These are phyloP conservation scores for Dactylella cylindrospora DNA, from an alignment of 2,329 filamentous ascomycete species.

Conservation along the genomic window DNA sequence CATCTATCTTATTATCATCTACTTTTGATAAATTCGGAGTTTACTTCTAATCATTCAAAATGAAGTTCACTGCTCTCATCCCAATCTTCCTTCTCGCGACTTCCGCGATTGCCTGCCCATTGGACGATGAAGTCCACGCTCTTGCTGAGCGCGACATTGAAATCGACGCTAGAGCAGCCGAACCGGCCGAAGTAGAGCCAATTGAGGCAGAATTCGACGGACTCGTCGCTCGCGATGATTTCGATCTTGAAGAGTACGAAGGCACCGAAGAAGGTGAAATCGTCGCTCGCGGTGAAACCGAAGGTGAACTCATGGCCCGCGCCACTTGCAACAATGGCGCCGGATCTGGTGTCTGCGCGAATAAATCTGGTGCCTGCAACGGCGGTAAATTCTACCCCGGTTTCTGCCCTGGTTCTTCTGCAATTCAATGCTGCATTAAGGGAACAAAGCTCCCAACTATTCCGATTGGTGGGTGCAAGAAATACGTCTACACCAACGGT, in stretches of 20 bases:
- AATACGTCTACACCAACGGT: slow-evolving; percentile 52
- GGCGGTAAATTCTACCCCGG: slow-evolving; percentile 31
- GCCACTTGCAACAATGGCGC: slow-evolving; percentile 32
- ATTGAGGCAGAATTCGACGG: slow-evolving; percentile 25
- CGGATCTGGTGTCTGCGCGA: slow-evolving; percentile 26
- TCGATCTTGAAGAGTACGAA: slow-evolving; percentile 16
- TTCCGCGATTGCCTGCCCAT: slow-evolving; percentile 27
- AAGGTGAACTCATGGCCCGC: slow-evolving; percentile 25
- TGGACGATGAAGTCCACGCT: slow-evolving; percentile 9
- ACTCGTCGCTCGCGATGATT: slow-evolving; percentile 14
- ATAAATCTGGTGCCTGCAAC: slow-evolving; percentile 19
- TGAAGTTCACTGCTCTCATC: slow-evolving; percentile 33
- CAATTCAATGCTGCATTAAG: slow-evolving; percentile 54
- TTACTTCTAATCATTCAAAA: slow-evolving; percentile 11
- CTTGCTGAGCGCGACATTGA: slow-evolving; percentile 22
- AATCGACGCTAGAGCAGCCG: slow-evolving; percentile 16
- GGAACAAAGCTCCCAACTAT: slow-evolving; percentile 51
- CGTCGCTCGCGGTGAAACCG: slow-evolving; percentile 16
- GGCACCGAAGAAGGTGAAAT: slow-evolving; percentile 29
- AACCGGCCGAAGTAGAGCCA: no score
- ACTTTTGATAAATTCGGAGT: no score
- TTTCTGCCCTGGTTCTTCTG: slow-evolving; percentile 53
- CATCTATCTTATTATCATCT: not conserved
- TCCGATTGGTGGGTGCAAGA: slow-evolving; percentile 52
- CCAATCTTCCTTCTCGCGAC: slow-evolving; percentile 36